Base-by-base conservation (phyloP, 495 filamentous ascomycete species). In the Talaromyces adpressus region DNA sequence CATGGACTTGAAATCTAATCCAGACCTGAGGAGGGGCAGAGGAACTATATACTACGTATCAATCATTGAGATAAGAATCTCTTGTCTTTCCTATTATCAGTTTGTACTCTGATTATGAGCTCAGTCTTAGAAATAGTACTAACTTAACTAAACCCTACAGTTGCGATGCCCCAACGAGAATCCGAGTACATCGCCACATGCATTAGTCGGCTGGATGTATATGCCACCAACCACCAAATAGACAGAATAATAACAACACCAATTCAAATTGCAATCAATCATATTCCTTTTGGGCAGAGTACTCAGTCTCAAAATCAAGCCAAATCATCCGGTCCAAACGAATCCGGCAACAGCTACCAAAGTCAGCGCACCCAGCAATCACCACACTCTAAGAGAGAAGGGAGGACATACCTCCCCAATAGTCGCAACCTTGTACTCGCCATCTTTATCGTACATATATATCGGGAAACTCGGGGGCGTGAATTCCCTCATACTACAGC, bases 381-480 rank as follows among this genome's bases (percentile, higher is more conserved):
- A 30, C 47, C 25, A 41, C 18, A 23, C 45, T 34, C 34, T 32
- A 63, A 30, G 25, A 41, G 23, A 29, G 52, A 29, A 45, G 23
- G 12, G 58, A 29, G 65, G 29, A 73, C 80, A 65, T 77, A 91
- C 89, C 82, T 91, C 83, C 58, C 84, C 85, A 64, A 97, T 79
- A 47, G 83, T 91, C 79, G 82, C 85, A n/a, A 92, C 82, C 8
- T 81, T 79, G 65, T 82, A 90, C 29, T 85, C 79, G 4, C 85
- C 87, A 51, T 90, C 79, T 61, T 82, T 87, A 70, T 92, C 91
- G 72, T 91, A 93, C 94, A 98, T 93, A 69, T 96, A 87, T n/a
- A 97, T 82, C 0, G 92, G 93, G 57, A 83, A 85, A 0, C 78
- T 76, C 16, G 86, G 69, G 6, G 81, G 74, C 61, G 85, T 88